Base-by-base conservation (phyloP, 371 early-diverging fungal genomes). In the Aphelidium insulamus region DNA sequence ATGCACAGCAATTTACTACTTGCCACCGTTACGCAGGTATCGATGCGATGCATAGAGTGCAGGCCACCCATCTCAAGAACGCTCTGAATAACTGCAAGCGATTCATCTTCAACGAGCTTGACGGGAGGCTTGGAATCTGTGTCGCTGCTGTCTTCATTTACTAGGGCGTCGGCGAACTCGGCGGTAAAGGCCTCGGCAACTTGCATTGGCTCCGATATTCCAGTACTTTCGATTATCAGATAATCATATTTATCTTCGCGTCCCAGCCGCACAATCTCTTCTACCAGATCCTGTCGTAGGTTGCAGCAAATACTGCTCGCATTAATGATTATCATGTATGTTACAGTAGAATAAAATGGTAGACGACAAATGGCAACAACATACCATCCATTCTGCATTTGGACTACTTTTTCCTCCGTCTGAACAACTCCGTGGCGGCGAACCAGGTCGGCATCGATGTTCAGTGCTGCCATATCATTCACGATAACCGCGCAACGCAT, bases 11-110 rank as follows among this genome's bases (percentile, higher is more conserved):
- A n/a, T n/a, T n/a, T n/a, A n/a, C n/a, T n/a, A n/a, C n/a, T n/a
- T n/a, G n/a, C n/a, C n/a, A 40, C 40, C 10, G 40, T 40, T 5
- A 40, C 40, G 45, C 40, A 40, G 16, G 43, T 43, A 35, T 40
- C 40, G 10, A 38, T 9, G 8, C 41, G 40, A 21, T 9, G 10
- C 10, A 31, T 21, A 10, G 9, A 9, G 21, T 12, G 9, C 30
- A 31, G 11, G 10, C 10, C 10, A 10, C 12, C 26, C 10, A 26
- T 26, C 26, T 26, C 12, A 10, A 26, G 10, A 10, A 21, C 38
- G 24, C 15, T 26, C 19, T 11, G 15, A 16, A 38, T 10, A 9
- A 34, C 10, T 10, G 10, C 9, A 9, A 35, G 17, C 38, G 14
- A 14, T 8, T 9, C 10, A n/a, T 33, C n/a, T 36, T 33, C 37